phyloP scores from a whole-genome alignment of 2,329 filamentous ascomycete genomes.

The Hypomyces rosellus region DNA sequence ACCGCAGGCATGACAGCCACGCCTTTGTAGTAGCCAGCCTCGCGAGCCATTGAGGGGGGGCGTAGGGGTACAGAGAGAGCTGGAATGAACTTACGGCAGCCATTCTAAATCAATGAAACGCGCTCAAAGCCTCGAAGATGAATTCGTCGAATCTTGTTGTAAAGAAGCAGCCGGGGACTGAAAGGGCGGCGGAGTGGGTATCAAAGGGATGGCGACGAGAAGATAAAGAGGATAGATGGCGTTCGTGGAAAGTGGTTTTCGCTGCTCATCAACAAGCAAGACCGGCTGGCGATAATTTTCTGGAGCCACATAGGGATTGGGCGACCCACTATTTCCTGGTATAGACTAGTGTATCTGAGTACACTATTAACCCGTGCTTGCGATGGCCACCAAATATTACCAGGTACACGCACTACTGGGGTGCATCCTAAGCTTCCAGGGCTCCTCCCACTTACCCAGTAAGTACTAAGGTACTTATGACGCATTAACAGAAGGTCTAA shows the following conservation, averaged over 20 bases:
- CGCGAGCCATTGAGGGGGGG: neutral
- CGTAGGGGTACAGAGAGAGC: constrained; percentile 7
- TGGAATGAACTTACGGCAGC: constrained; percentile 33
- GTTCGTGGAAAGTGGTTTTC: constrained; percentile 9
- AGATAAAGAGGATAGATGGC: constrained; percentile 4
- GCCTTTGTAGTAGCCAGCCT: neutral
- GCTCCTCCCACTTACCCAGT: too few species aligned
- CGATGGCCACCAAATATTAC: too few species aligned
- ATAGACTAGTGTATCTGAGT: neutral
- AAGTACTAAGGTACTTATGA: too few species aligned
- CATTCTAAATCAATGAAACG: constrained; percentile 32
- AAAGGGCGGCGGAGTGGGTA: constrained; percentile 4
- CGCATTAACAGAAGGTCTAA: too few species aligned
- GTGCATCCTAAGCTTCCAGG: too few species aligned
- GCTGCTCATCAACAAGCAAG: constrained; percentile 5
- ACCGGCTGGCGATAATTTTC: constrained; percentile 3
- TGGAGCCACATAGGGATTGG: neutral
- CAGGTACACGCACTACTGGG: too few species aligned
- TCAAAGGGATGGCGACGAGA: constrained; percentile 4
- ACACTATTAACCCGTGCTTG: neutral
- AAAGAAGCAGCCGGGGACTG: constrained; percentile 9
- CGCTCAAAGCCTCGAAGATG: constrained; percentile 10
- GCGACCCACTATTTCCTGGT: neutral
- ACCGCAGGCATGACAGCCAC: neutral
- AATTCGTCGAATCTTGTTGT: constrained; percentile 1